These are phyloP conservation scores for Pythium brassicae DNA, from an alignment of 352 stramenopile genomes.

Conservation along the genomic window DNA sequence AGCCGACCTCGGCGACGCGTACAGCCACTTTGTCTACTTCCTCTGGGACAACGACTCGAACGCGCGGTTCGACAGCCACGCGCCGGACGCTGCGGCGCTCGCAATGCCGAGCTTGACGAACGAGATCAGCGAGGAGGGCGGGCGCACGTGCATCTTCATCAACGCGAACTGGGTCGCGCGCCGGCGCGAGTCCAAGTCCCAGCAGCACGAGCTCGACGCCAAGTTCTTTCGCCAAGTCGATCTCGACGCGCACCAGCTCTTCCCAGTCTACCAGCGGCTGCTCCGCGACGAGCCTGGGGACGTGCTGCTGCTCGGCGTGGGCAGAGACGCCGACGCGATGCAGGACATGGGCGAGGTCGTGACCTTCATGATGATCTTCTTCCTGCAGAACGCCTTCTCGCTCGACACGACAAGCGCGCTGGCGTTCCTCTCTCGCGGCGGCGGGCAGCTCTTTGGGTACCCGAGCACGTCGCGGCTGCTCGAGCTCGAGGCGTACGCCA, in stretches of 20 bases:
- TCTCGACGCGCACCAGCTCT: conserved; percentile 26
- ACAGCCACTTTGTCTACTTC: conserved; percentile 55
- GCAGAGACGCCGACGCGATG: conserved; percentile 14
- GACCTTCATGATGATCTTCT: conserved; percentile 39
- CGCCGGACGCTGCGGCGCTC: neutral
- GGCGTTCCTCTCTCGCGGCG: conserved; percentile 3
- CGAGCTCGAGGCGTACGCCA: conserved; percentile 22
- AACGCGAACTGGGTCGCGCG: conserved; percentile 10
- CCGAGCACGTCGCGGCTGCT: conserved; percentile 21
- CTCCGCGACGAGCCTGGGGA: conserved; percentile 32
- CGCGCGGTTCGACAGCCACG: conserved; percentile 6
- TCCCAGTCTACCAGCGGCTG: conserved; percentile 41
- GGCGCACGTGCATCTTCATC: conserved; percentile 29
- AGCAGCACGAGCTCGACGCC: conserved; percentile 9
- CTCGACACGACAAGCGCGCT: conserved; percentile 20
- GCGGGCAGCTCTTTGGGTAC: conserved; percentile 26
- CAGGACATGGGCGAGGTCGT: conserved; percentile 24
- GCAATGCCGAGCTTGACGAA: conserved; percentile 1
- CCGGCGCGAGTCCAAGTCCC: neutral
- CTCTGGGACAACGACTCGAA: conserved; percentile 22
- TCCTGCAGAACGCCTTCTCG: conserved; percentile 34
- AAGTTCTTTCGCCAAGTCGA: conserved; percentile 38
- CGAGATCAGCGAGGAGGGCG: conserved; percentile 33
- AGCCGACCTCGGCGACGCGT: conserved; percentile 28
- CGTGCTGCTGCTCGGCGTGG: conserved; percentile 35